phyloP scores from a whole-genome alignment of 176 grass and related monocot species.

The Alloteropsis semialata region DNA sequence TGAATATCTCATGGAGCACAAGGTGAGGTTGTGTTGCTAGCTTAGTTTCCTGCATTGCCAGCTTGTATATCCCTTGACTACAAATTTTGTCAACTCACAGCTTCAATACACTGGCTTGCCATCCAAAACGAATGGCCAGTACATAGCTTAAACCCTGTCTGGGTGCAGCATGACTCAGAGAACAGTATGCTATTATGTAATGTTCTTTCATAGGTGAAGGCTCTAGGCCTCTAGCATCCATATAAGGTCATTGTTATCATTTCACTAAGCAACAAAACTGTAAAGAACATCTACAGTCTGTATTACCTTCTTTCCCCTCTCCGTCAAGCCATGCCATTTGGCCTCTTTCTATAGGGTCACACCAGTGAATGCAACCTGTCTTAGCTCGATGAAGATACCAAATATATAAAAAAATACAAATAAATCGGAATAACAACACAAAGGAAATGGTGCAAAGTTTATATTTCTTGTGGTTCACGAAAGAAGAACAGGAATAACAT shows the following conservation, averaged over 20 bases:
- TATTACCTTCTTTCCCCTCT: not conserved
- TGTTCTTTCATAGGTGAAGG: not conserved
- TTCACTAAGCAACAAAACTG: not conserved
- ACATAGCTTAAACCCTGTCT: not conserved
- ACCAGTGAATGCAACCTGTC: not conserved
- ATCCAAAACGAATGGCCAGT: not conserved
- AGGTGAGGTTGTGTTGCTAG: not conserved
- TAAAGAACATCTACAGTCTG: not conserved
- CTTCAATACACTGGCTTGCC: not conserved
- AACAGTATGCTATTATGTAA: not conserved
- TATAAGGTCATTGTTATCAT: not conserved
- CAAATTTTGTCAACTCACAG: not conserved
- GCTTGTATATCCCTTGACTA: not conserved
- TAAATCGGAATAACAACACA: constrained; percentile 10
- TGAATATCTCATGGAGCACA: not conserved
- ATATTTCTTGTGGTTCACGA: not conserved
- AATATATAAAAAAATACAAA: constrained; percentile 16
- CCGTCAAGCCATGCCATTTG: not conserved
- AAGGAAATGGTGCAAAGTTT: constrained; percentile 9
- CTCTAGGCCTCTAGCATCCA: not conserved
- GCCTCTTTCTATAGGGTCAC: not conserved
- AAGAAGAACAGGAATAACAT: not conserved
- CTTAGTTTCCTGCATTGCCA: not conserved
- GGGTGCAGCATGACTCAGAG: not conserved
- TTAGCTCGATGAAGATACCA: not conserved